phyloP scores from a whole-genome alignment of 2,329 filamentous ascomycete genomes.

The Aspergillus jensenii region DNA sequence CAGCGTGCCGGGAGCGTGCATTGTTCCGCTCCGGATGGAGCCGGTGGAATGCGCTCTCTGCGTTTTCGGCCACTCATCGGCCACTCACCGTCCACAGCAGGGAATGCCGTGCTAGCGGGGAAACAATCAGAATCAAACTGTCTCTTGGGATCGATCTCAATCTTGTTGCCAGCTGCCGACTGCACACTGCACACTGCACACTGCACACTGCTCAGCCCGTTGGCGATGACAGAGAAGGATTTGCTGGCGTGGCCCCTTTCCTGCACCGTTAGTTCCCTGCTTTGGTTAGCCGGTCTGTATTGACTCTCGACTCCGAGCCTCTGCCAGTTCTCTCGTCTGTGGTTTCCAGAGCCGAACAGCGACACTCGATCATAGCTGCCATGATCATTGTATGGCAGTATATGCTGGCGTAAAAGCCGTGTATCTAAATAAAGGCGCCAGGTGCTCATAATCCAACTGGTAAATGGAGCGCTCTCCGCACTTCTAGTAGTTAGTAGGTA shows the following conservation, averaged over 20 bases:
- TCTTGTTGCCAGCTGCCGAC: neutral
- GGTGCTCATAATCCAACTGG: neutral
- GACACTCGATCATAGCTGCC: neutral
- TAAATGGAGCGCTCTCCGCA: too few species aligned
- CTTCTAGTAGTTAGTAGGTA: neutral
- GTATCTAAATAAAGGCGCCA: neutral
- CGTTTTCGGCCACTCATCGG: slow-evolving; percentile 6
- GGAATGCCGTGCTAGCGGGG: slow-evolving; percentile 10
- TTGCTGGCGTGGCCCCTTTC: neutral
- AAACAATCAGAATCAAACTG: slow-evolving; percentile 4
- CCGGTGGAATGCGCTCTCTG: slow-evolving; percentile 9
- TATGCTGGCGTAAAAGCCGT: neutral
- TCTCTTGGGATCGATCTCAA: neutral
- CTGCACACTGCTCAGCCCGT: neutral
- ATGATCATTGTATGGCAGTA: neutral
- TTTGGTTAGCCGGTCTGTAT: neutral
- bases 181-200: too few species aligned
- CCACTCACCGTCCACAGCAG: neutral
- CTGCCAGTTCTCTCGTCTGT: neutral
- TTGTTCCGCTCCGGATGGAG: slow-evolving; percentile 13
- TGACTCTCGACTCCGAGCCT: neutral
- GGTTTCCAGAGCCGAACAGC: neutral
- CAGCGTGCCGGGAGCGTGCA: neutral
- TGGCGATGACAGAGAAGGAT: neutral
- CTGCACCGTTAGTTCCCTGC: neutral